A percentile compares a stretch with the other conserved stretches of the same genome.
phyloP scores from a whole-genome alignment of 2,329 filamentous ascomycete species.

The Zasmidium citrigriseum region DNA sequence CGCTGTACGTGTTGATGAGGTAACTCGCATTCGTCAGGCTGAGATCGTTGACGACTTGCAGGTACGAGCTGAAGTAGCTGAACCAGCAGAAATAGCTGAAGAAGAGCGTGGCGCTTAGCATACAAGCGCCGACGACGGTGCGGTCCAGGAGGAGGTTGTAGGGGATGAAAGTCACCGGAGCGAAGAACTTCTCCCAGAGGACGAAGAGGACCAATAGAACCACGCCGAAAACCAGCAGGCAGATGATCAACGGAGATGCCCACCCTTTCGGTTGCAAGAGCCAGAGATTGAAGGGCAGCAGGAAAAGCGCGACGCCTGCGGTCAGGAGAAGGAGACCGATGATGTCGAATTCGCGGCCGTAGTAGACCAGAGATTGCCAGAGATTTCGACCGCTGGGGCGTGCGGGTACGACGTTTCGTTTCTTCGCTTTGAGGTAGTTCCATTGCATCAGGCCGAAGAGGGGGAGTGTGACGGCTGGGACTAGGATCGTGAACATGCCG shows the following conservation, averaged over 20 bases:
- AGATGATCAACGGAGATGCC: constrained; percentile 41
- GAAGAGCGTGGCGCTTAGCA: constrained; percentile 42
- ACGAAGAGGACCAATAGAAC: constrained; percentile 45
- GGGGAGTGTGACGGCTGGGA: constrained; percentile 26
- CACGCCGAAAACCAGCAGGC: constrained; percentile 34
- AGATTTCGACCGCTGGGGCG: constrained; percentile 23
- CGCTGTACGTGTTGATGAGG: constrained; percentile 33
- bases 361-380: constrained; percentile 25
- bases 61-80: constrained; percentile 45
- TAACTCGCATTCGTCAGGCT: constrained; percentile 22
- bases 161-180: constrained; percentile 59
- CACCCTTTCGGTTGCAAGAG: constrained; percentile 36
- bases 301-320: constrained; percentile 62
- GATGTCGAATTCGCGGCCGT: constrained; percentile 31
- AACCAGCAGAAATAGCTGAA: constrained; percentile 47
- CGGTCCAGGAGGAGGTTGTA: constrained; percentile 52
- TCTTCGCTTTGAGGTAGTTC: constrained; percentile 27
- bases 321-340: constrained; percentile 29
- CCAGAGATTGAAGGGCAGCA: constrained; percentile 67
- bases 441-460: constrained; percentile 19
- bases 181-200: constrained; percentile 59
- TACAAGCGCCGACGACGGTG: constrained; percentile 53
- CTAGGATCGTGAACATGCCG: constrained; percentile 33
- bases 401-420: constrained; percentile 23
- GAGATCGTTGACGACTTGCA: constrained; percentile 50